Base-by-base conservation (phyloP, 805 yeast genomes). In the Isabelozyma heimii region DNA sequence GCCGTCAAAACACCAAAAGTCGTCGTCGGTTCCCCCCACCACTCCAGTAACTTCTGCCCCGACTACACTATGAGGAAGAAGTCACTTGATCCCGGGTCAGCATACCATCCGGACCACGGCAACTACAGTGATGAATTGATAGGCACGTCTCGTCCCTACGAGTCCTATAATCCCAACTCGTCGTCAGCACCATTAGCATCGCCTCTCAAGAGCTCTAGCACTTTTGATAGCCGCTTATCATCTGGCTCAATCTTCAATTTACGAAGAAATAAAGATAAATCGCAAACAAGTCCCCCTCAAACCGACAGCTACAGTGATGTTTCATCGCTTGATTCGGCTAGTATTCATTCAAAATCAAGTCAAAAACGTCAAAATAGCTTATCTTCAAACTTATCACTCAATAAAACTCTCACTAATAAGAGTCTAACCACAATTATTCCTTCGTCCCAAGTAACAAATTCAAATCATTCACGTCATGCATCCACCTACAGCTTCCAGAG, bases 381-480 rank as follows among this genome's bases (percentile, higher is more conserved):
- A 41, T 56, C 47, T 10, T 51, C 53, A 47, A 46, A 46, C 37
- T 42, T 52, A 26, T 47, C 58, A 20, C 35, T 30, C 35, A 9
- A 30, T 30, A 54, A 53, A 39, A 50, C 60, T 20, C 26, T 37
- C 28, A 53, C 54, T 35, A 52, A 51, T 42, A 45, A 56, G 42
- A 50, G 59, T n/a, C 41, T 38, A 24, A 17, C 48, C 24, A 41
- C 42, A 43, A 67, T 64, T 7, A 58, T 68, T 7, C 72, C 73
- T 17, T 59, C 60, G 10, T 48, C 62, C 8, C 74, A 66, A 47
- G 49, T 65, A 12, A 55, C 70, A 6, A 59, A 50, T 44, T 66
- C 73, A n/a, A 61, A 52, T 48, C 76, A 70, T 50, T 63, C 68
- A 37, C 66, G 76, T 8, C 71, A 70, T 35, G 70, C 73, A n/a